Conservation (phyloP, 78 protist genomes). For the Chrysochromulina parva region DNA sequence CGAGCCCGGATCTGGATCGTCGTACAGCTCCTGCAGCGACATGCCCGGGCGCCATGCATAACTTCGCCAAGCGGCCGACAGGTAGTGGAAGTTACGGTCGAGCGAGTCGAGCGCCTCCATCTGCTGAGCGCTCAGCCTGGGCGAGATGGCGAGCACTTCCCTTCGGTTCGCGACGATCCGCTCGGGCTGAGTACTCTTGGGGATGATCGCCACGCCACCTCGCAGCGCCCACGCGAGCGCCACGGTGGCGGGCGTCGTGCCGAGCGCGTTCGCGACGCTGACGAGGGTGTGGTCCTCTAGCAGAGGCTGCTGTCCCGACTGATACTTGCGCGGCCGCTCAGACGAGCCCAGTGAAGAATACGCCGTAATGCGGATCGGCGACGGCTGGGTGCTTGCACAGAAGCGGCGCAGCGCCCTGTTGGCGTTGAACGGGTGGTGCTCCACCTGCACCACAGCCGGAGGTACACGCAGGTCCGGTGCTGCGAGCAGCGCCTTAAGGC, state of each 20-base stretch:
- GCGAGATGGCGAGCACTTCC: not conserved
- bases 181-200: not conserved
- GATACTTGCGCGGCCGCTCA: not conserved
- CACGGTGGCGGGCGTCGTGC: not conserved
- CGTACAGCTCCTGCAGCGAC: no score
- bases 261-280: not conserved
- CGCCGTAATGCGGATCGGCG: not conserved
- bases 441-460: no score
- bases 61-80: not conserved
- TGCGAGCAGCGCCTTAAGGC: no score
- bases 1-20: no score
- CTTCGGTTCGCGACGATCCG: not conserved
- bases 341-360: not conserved
- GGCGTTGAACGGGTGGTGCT: not conserved
- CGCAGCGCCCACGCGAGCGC: slow-evolving; percentile 10
- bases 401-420: not conserved
- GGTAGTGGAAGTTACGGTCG: not conserved
- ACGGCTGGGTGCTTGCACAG: no score
- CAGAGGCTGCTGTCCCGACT: not conserved
- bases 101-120: not conserved
- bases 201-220: not conserved
- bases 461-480: no score
- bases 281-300: not conserved
- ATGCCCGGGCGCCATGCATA: not conserved
- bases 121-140: not conserved